Evolutionary conservation across 192 early-diverging fungal species (phyloP), one percentile per base, ranked within the genome.

Genomic region (Dimargaris cristalligena): DNA sequence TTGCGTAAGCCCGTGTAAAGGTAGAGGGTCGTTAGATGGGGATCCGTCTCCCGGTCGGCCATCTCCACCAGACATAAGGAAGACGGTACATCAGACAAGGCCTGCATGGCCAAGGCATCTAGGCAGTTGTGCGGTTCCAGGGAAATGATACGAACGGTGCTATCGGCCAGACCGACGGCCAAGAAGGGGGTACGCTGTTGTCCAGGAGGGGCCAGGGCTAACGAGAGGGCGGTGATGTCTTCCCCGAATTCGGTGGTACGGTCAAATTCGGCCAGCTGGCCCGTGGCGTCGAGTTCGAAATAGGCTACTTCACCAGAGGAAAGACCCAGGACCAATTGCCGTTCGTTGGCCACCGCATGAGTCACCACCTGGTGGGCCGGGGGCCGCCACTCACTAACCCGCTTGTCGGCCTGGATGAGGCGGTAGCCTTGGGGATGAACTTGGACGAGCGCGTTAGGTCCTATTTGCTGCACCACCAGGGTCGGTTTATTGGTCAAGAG

Each of bases 311-410:
- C 91, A 6, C 85, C 90, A 23, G 86, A 80, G 2, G 85, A 82
- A 22, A 94, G 71, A 4, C 88, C 85, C 44, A 97, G 83, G 0
- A 83, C 79, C 4, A 89, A 86, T 61, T 91, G 91, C 26, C 87
- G 82, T 30, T 78, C 67, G 61, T 92, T 92, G 45, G 83, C 87
- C 0, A 90, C 82, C 0, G 90, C 94, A 18, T 79, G 67, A 0
- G 85, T 70, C 58, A 97, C 90, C 0, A 73, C 66, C 26, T 80
- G 78, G 44, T 79, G 80, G 31, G 72, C 74, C 16, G 94, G 92
- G 20, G 89, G 82, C 55, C 78, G 81, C 97, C 97, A 99, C 70
- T 97, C 94, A 62, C 80, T 90, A 0, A 92, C 88, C 41, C 91
- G 86, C 4, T 82, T 79, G 71, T 94, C 92, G 28, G 81, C 68